Percentiles rank a stretch among this genome's conserved stretches.
phyloP scores from a whole-genome alignment of 1,139 yeast species.

The Nakaseomyces bracarensis region DNA sequence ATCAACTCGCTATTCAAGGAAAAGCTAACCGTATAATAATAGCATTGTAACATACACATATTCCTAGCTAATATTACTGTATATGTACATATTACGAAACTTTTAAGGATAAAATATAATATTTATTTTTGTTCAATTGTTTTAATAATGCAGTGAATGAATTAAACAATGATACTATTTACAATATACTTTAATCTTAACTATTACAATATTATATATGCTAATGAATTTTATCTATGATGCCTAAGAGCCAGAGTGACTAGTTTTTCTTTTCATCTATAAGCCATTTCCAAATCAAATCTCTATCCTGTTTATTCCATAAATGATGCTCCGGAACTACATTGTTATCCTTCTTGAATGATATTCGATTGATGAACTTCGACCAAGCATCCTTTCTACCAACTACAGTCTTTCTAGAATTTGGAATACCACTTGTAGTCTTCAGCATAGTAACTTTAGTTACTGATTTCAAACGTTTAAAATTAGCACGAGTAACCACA shows the following conservation, averaged over 20 bases:
- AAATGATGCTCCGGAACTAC: neutral
- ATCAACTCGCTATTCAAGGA: constrained; percentile 52
- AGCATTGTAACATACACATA: constrained; percentile 5
- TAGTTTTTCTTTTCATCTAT: constrained; percentile 46
- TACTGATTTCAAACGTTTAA: constrained; percentile 37
- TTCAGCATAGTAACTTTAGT: constrained; percentile 40
- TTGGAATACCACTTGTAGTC: constrained; percentile 10
- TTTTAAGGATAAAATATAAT: neutral
- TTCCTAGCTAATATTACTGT: neutral
- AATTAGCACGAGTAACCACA: constrained; percentile 34
- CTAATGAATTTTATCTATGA: neutral
- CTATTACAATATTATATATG: too few species aligned
- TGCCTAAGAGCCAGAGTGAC: neutral
- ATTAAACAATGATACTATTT: neutral
- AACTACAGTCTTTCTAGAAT: neutral
- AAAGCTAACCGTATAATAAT: constrained; percentile 36
- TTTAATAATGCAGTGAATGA: neutral
- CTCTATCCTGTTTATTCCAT: constrained; percentile 41
- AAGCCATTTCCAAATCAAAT: constrained; percentile 68
- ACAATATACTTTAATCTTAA: neutral
- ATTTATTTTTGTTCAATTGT: neutral
- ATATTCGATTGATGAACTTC: neutral
- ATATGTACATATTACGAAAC: constrained; percentile 2
- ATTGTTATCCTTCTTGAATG: neutral
- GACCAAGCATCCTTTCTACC: neutral